phyloP scores from a whole-genome alignment of 257 asterid genomes.

The Knoxia roxburghii region DNA sequence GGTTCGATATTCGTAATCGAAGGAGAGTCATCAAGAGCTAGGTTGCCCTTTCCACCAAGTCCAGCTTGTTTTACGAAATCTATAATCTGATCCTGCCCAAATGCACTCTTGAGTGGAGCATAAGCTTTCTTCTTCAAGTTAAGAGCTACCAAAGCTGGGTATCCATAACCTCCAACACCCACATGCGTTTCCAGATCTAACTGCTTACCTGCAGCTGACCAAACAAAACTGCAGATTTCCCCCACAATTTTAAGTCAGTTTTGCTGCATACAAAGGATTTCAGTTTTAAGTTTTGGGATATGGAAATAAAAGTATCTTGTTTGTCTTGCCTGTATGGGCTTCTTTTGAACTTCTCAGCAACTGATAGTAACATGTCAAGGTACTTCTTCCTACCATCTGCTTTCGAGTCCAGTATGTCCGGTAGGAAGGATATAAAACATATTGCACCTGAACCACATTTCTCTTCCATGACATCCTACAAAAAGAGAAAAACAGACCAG shows the following conservation, averaged over 20 bases:
- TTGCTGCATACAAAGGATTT: background rate
- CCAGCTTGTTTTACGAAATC: slow-evolving; percentile 84
- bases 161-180: slow-evolving; percentile 95
- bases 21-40: slow-evolving; percentile 53
- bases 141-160: slow-evolving; percentile 88
- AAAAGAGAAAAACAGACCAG: slow-evolving; percentile 9
- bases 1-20: slow-evolving; percentile 54
- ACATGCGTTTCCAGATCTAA: slow-evolving; percentile 79
- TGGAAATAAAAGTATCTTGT: slow-evolving; percentile 6
- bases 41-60: slow-evolving; percentile 78
- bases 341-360: slow-evolving; percentile 76
- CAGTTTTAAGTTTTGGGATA: background rate
- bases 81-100: slow-evolving; percentile 53
- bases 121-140: slow-evolving; percentile 77
- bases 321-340: slow-evolving; percentile 78
- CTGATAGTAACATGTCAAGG: slow-evolving; percentile 59
- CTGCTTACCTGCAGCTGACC: slow-evolving; percentile 95
- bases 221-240: slow-evolving; percentile 59
- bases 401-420: slow-evolving; percentile 90
- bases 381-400: slow-evolving; percentile 90
- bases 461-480: slow-evolving; percentile 78
- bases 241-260: background rate
- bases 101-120: slow-evolving; percentile 84
- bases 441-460: slow-evolving; percentile 89
- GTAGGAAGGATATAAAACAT: slow-evolving; percentile 86